Percentiles rank a stretch among this genome's conserved stretches.
phyloP scores from a whole-genome alignment of 768 basidiomycete genomes.

The Mycena capillaripes region DNA sequence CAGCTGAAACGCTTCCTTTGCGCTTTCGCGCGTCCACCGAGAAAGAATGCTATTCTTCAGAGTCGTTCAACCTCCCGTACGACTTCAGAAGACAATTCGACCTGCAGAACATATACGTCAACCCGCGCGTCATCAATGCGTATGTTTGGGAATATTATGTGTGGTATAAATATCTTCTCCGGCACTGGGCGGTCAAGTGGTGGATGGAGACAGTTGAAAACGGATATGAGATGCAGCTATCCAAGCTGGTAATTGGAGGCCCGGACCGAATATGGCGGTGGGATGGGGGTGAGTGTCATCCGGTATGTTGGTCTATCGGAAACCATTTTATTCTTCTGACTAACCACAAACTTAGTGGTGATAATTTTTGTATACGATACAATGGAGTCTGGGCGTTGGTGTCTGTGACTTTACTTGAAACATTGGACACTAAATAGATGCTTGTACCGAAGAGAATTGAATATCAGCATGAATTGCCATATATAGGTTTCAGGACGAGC shows the following conservation, averaged over 20 bases:
- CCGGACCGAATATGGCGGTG: background rate
- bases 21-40: background rate
- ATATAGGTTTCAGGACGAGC: slow-evolving; percentile 3
- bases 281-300: slow-evolving; percentile 28
- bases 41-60: background rate
- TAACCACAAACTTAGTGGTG: too few relatives aligned
- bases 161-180: slow-evolving; percentile 51
- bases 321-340: too few relatives aligned
- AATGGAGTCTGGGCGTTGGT: too few relatives aligned
- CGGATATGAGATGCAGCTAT: background rate
- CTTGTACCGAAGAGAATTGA: too few relatives aligned
- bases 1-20: background rate
- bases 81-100: background rate
- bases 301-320: background rate
- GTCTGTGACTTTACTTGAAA: too few relatives aligned
- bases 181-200: slow-evolving; percentile 55
- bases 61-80: background rate
- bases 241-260: slow-evolving; percentile 1
- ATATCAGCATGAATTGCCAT: background rate
- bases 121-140: slow-evolving; percentile 52
- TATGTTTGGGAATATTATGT: slow-evolving; percentile 51
- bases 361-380: too few relatives aligned
- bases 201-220: slow-evolving; percentile 41
- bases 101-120: slow-evolving; percentile 48
- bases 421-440: too few relatives aligned